Base-by-base conservation (phyloP, 768 basidiomycete species). In the Boletus eberwhitei region DNA sequence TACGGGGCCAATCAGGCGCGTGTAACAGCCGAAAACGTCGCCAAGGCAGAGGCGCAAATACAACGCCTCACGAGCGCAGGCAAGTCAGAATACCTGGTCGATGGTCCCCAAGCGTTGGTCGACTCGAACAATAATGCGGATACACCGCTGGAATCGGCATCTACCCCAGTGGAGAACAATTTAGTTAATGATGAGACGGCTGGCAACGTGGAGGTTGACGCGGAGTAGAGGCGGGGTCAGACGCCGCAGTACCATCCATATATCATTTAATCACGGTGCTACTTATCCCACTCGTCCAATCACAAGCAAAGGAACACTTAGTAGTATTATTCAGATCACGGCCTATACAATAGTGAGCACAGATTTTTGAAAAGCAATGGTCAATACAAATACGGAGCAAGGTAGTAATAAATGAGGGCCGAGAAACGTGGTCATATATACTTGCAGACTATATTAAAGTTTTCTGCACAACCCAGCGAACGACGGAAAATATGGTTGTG, bases 1-100 rank as follows among this genome's bases (percentile, higher is more conserved):
- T 97, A 85, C 65, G 85, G 88, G 69, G 95, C 90, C 32, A 98
- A 98, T 74, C 93, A 95, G 72, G 82, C 81, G 26, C 84, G 83
- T 22, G 82, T 81, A 58, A 93, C 91, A 2, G 80, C 82, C 5
- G 89, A 90, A 65, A 90, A 90, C 61, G 75, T 93, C 48, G 82
- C 85, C 37, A 88, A 88, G 73, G 92, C 87, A 13, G 87, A 93
- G 69, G 80, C 78, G 14, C 82, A 88, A 59, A 89, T 93, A 66
- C 74, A 79, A 61, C 82, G 82, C 48, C 77, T 92, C 52, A 77
- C 72, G 37, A 74, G 64, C 37, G 65, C 69, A n/a, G 52, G 62
- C 51, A 80, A 81, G 63, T 64, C 72, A 41, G 68, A 70, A 43
- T 71, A 67, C 52, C 58, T 56, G 14, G 71, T 54, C n/a, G 73